These are phyloP conservation scores for Castanopsis chinensis DNA, from an alignment of 306 rosid species.

Conservation along the genomic window DNA sequence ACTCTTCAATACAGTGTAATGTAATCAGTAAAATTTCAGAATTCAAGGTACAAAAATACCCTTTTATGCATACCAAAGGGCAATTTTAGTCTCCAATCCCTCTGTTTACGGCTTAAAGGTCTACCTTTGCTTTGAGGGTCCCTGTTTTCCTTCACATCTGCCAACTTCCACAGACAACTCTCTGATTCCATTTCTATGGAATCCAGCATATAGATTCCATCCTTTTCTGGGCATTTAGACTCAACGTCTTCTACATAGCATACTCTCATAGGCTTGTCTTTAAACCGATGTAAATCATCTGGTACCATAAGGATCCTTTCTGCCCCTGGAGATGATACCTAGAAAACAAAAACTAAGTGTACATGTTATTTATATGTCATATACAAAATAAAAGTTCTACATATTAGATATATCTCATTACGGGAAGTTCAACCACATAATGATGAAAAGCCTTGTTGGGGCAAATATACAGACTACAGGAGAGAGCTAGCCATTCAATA, in stretches of 20 bases:
- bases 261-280: conserved; percentile 77
- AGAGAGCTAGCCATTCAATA: conserved; percentile 20
- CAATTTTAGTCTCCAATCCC: conserved; percentile 85
- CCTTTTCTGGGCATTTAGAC: conserved; percentile 45
- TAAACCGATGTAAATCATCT: conserved; percentile 69
- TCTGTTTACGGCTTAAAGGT: conserved; percentile 75
- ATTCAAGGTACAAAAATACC: conserved; percentile 64
- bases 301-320: conserved; percentile 85
- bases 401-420: conserved; percentile 14
- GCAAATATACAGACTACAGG: conserved; percentile 2
- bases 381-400: background rate
- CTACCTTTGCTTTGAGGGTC: conserved; percentile 73
- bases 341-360: conserved; percentile 21
- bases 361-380: background rate
- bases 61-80: conserved; percentile 59
- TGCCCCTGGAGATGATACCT: conserved; percentile 95
- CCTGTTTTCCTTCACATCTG: conserved; percentile 76
- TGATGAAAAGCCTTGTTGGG: conserved; percentile 8
- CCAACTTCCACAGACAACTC: conserved; percentile 85
- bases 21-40: conserved; percentile 27
- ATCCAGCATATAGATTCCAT: conserved; percentile 62
- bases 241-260: conserved; percentile 48
- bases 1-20: background rate
- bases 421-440: background rate
- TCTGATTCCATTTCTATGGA: conserved; percentile 53